phyloP scores from a whole-genome alignment of 768 basidiomycete genomes.

The Mycena vulgaris region DNA sequence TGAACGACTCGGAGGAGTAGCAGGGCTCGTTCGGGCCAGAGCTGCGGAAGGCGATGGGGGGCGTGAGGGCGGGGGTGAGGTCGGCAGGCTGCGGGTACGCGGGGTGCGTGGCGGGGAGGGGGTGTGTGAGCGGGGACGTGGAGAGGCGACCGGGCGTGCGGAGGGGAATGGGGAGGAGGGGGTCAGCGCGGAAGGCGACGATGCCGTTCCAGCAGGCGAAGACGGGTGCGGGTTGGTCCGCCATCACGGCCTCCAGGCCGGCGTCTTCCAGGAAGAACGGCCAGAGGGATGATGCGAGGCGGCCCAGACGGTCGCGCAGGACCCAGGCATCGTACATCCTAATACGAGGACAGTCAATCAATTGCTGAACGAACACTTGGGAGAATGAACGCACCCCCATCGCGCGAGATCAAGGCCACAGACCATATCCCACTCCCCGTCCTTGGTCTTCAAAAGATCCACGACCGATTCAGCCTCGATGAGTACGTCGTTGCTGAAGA shows the following conservation, averaged over 20 bases:
- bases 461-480: slow-evolving; percentile 57
- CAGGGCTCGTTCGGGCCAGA: neutral
- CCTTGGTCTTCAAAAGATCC: slow-evolving; percentile 55
- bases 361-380: no score
- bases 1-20: slow-evolving; percentile 43
- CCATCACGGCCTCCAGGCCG: slow-evolving; percentile 33
- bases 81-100: neutral
- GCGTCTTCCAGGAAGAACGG: slow-evolving; percentile 58
- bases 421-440: slow-evolving; percentile 59
- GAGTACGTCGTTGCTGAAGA: slow-evolving; percentile 62
- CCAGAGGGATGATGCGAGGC: slow-evolving; percentile 47
- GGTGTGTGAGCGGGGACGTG: neutral
- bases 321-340: no score
- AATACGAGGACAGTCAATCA: no score
- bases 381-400: slow-evolving; percentile 48
- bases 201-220: slow-evolving; percentile 64
- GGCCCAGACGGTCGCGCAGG: no score
- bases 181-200: slow-evolving; percentile 54
- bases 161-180: slow-evolving; percentile 54
- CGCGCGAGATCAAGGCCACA: slow-evolving; percentile 58
- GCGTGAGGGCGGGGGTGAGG: neutral
- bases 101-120: neutral
- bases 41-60: no score
- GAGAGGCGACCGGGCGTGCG: slow-evolving; percentile 35
- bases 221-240: slow-evolving; percentile 57